Evolutionary conservation across 2,329 filamentous ascomycete genomes (phyloP).

Genomic region (Botrytis fabae): DNA sequence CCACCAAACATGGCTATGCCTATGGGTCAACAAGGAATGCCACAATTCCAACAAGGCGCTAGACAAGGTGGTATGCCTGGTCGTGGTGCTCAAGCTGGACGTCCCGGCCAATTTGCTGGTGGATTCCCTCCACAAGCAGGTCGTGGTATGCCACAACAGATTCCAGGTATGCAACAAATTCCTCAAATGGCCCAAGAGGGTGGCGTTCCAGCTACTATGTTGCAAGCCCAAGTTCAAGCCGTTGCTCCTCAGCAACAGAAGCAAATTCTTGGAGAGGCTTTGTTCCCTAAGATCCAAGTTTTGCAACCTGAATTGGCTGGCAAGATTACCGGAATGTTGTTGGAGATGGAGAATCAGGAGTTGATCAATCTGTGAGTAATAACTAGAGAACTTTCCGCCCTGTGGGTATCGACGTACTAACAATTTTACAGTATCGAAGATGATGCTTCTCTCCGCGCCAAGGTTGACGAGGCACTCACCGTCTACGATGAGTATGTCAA

Average conservation of each 20-base stretch:
- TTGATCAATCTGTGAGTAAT: constrained; percentile 87
- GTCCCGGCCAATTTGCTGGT: constrained; percentile 41
- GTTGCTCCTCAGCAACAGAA: constrained; percentile 78
- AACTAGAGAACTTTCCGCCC: constrained; percentile 18
- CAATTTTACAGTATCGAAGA: constrained; percentile 71
- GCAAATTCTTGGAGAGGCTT: constrained; percentile 95
- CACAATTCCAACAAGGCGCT: constrained; percentile 51
- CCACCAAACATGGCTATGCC: constrained; percentile 67
- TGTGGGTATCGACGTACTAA: constrained; percentile 36
- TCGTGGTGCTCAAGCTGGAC: constrained; percentile 41
- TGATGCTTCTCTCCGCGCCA: constrained; percentile 82
- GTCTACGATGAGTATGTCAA: constrained; percentile 99
- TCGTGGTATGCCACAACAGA: constrained; percentile 42
- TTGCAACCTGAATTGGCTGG: constrained; percentile 94
- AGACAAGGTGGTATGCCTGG: constrained; percentile 47
- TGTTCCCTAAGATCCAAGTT: constrained; percentile 97
- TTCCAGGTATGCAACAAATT: constrained; percentile 37
- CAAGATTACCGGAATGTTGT: constrained; percentile 99
- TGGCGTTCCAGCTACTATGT: constrained; percentile 40
- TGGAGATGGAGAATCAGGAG: constrained; percentile 98
- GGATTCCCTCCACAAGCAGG: constrained; percentile 42
- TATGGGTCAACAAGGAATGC: constrained; percentile 56
- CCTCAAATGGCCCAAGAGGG: constrained; percentile 37
- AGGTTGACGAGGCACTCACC: constrained; percentile 95
- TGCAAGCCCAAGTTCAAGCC: constrained; percentile 59